Evolutionary conservation across 257 asterid species (phyloP).

Genomic region (Catharanthus roseus): DNA sequence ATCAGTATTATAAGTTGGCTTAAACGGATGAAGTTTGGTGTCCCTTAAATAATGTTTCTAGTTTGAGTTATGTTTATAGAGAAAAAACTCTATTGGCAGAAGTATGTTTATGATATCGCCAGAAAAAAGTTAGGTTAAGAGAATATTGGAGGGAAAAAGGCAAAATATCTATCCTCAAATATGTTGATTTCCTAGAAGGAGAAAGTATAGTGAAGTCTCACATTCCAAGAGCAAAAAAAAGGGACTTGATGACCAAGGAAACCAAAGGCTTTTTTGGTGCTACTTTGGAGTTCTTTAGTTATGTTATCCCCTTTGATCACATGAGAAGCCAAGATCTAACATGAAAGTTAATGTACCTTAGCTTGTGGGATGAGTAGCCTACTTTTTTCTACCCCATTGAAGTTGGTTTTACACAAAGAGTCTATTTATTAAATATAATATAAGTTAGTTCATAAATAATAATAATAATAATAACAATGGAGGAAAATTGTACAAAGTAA

Average conservation of each 20-base stretch:
- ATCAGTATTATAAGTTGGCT: too few species aligned
- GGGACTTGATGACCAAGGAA: conserved; percentile 1
- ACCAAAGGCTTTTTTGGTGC: neutral
- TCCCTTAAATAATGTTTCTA: too few species aligned
- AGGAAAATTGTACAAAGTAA: neutral
- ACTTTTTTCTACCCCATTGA: neutral
- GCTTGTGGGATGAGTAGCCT: conserved; percentile 11
- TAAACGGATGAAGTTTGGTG: too few species aligned
- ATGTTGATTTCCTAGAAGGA: neutral
- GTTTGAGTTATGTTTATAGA: neutral
- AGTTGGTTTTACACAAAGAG: neutral
- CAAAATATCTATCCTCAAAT: neutral
- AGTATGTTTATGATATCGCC: too few species aligned
- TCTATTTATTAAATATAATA: too few species aligned
- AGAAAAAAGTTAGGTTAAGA: too few species aligned
- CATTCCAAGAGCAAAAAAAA: conserved; percentile 1
- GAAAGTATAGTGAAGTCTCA: neutral
- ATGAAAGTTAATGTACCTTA: conserved; percentile 7
- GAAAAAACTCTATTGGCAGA: too few species aligned
- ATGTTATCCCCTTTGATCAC: conserved; percentile 6
- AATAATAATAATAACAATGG: too few species aligned
- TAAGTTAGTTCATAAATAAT: too few species aligned
- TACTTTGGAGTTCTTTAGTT: neutral
- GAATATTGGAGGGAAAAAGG: neutral
- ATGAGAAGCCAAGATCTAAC: conserved; percentile 6